Evolutionary conservation across 257 asterid genomes (phyloP), one percentile per base, ranked within the genome.

Genomic region (Rehmannia glutinosa): DNA sequence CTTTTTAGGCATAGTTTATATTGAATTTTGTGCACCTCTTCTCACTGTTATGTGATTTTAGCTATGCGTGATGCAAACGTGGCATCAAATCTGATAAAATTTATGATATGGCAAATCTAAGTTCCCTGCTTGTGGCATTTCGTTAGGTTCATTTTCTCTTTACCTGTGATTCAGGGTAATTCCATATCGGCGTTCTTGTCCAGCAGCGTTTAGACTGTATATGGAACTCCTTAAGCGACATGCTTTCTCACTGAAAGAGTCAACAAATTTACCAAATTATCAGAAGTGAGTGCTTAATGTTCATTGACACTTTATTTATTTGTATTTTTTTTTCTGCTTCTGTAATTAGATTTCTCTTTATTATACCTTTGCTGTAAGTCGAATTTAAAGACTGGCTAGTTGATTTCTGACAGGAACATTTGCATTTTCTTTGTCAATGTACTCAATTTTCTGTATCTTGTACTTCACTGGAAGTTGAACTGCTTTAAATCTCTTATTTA

Each of bases 181-280:
- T 70, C 95, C 95, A 33, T 68, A 76, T 63, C 79, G 99, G n/a
- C 81, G 50, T 47, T 78, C 84, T 32, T 75, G 78, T 75, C 99
- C 99, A 39, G 95, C 92, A 45, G 96, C 99, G 25, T 93, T 77
- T 81, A 84, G 96, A 75, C 86, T 93, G 19, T 90, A 88, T 60
- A 75, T 93, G 96, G 99, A 93, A 72, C 97, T 93, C 76, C 81
- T 88, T 27, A 90, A 83, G 74, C 69, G 81, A 23, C 91, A 90
- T 41, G 80, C 84, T 52, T 93, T 93, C 80, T 66, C 73, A 5
- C 85, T 85, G 67, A 82, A 88, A 76, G 84, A 78, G 67, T 69
- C 75, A 74, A 66, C 86, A 45, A 71, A 71, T 45, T 59, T 89
- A 70, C 91, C 90, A 23, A 81, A 80, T 72, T 71, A 82, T 79